Base-by-base conservation (phyloP, 139 green algal genomes). In the Chlorella sp. region DNA sequence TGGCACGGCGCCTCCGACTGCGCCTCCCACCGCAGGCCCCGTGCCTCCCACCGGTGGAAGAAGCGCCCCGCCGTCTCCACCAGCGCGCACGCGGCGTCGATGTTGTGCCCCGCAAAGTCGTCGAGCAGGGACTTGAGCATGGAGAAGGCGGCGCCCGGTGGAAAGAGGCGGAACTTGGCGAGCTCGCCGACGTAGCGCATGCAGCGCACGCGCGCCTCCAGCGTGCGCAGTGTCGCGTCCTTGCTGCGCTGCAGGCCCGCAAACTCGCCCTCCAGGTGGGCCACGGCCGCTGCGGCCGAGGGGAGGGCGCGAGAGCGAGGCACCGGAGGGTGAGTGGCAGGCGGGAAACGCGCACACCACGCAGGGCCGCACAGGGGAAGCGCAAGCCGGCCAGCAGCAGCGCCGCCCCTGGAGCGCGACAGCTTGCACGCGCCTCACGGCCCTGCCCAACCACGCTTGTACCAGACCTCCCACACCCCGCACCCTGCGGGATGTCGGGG, bases 31-130 rank as follows among this genome's bases (percentile, higher is more conserved):
- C 17, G 29, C 15, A 48, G 9, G 5, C 12, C 63, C 33, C 67
- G 33, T 17, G 3, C 33, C 3, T 15, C 55, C 19, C 56, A 61
- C 71, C 71, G 69, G 70, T 88, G 86, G 50, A 98, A 78, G 76
- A 93, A 98, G 40, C 90, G 82, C 4, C 95, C 95, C 40, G 90
- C 91, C 0, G 76, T 88, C 84, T 99, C 95, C 58, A 99, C 85
- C 67, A 99, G 67, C 5, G 85, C 79, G 46, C 88, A 94, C 21
- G 93, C 89, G 8, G 91, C 84, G 58, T 98, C 95, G 17, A 98
- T 88, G 71, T 93, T 97, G 82, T 93, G 82, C 36, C 90, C 84
- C 2, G 53, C 74, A 67, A 99, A 98, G 77, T 98, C 93, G 67
- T 98, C 94, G 46, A 84, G 73, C 43, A 84, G 79, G 19, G 38